Evolutionary conservation across 352 stramenopile genomes (phyloP), one percentile per base, ranked within the genome.

Genomic region (Phytophthora hibernalis): DNA sequence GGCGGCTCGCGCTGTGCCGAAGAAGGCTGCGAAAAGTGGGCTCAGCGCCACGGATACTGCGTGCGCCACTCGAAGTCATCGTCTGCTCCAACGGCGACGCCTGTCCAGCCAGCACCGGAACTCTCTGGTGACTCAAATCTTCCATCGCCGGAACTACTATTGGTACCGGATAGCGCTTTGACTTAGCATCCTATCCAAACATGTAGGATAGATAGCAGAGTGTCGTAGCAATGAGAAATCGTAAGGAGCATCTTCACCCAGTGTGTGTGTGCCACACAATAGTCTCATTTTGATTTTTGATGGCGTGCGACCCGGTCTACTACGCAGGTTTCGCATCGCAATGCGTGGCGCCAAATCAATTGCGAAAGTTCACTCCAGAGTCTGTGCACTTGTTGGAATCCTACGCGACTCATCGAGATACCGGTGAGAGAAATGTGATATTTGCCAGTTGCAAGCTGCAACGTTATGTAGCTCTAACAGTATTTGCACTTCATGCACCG

Each of bases 1-100:
- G 90, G 90, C 13, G 90, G 90, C 1, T 89, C 79, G 21, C 85
- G 88, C 26, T 97, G 90, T 65, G 83, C 84, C 6, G 73, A 88
- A 44, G 58, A 70, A 50, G 76, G 66, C 1, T 96, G 88, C 59
- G 45, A 80, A 42, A 94, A 94, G 53, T 92, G 85, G 83, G 82
- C 85, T 2, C 85, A 94, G 53, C 82, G 83, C 26, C 81, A 82
- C 22, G 85, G 85, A 33, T 92, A 79, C 49, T 94, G 85, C 52
- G 83, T 92, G 37, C 82, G 82, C 11, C 85, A 94, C 64, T 92
- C 80, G 20, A 94, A 91, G 55, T 48, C 65, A 38, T 33, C 54
- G 13, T 18, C 60, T 37, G 47, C 31, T 54, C 13, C 42, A 31
- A 63, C 54, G 8, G n/a, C 38, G 21, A 24, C 57, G 31, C 30